Evolutionary conservation across 768 basidiomycete genomes (phyloP).

Genomic region (Leccinum rimulosum): DNA sequence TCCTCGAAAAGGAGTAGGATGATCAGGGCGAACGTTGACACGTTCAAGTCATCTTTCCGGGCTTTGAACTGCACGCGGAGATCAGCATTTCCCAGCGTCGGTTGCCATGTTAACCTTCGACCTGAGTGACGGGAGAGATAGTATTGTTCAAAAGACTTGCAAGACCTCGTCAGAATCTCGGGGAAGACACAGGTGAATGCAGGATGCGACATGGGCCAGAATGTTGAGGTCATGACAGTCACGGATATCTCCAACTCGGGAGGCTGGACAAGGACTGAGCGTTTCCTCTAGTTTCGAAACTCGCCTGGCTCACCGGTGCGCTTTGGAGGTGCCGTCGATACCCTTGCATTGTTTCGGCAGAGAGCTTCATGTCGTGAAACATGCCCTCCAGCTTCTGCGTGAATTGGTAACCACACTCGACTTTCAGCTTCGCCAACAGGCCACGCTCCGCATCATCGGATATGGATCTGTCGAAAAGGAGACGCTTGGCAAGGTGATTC

Average conservation of each 20-base stretch:
- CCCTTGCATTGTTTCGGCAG: conserved; percentile 72
- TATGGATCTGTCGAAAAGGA: conserved; percentile 81
- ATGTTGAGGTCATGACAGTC: conserved; percentile 93
- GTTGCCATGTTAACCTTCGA: conserved; percentile 88
- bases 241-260: conserved; percentile 81
- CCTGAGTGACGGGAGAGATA: conserved; percentile 90
- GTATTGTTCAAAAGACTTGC: conserved; percentile 82
- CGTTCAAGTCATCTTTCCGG: conserved; percentile 84
- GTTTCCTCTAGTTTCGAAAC: not conserved
- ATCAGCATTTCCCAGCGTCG: conserved; percentile 87
- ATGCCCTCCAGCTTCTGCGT: conserved; percentile 98
- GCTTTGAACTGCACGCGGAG: conserved; percentile 79
- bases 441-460: conserved; percentile 98
- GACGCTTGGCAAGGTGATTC: conserved; percentile 88
- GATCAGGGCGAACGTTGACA: conserved; percentile 85
- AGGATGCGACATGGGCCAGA: conserved; percentile 85
- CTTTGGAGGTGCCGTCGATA: conserved; percentile 64
- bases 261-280: conserved; percentile 43
- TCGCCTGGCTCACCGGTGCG: conserved; percentile 48
- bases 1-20: conserved; percentile 87
- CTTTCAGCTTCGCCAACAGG: conserved; percentile 95
- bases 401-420: conserved; percentile 95
- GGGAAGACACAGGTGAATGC: conserved; percentile 68
- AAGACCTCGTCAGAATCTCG: conserved; percentile 55
- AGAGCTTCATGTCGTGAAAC: conserved; percentile 96